A percentile compares a stretch with the other conserved stretches of the same genome.
Evolutionary conservation across 2,329 filamentous ascomycete species (phyloP).

Genomic region (Fusarium irregulare): DNA sequence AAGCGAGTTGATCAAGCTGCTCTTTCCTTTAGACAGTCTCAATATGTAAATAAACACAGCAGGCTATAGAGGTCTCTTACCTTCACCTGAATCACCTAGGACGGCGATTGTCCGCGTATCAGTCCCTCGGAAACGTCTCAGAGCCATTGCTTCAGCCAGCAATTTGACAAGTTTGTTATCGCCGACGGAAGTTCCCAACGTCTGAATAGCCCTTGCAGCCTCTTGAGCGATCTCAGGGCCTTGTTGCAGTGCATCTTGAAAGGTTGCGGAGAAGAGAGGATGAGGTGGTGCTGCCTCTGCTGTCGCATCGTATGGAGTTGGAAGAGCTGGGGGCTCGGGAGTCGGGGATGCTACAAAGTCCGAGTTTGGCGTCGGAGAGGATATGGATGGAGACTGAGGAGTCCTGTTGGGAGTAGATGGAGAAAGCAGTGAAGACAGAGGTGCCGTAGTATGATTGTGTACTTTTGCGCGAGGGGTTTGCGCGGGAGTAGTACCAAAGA

Average conservation of each 20-base stretch:
- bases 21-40: no score
- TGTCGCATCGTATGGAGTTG: slow-evolving; percentile 1
- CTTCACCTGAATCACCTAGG: slow-evolving; percentile 27
- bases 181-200: no score
- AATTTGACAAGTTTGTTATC: no score
- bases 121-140: slow-evolving; percentile 12
- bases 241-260: slow-evolving; percentile 3
- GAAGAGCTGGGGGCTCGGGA: neutral
- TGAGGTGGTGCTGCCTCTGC: slow-evolving; percentile 6
- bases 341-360: neutral
- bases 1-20: slow-evolving; percentile 39
- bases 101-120: slow-evolving; percentile 27
- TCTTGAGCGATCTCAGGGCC: neutral
- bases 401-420: neutral
- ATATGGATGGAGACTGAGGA: neutral
- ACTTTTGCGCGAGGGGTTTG: no score
- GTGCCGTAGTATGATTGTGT: neutral
- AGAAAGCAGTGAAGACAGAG: neutral
- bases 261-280: slow-evolving; percentile 1
- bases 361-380: neutral
- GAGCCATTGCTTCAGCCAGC: neutral
- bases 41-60: no score
- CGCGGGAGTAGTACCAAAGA: neutral
- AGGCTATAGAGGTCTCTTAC: rapidly evolving
- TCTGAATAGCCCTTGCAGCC: neutral